Conservation (phyloP, 192 early-diverging fungal genomes). For the Mortierella antarctica region DNA sequence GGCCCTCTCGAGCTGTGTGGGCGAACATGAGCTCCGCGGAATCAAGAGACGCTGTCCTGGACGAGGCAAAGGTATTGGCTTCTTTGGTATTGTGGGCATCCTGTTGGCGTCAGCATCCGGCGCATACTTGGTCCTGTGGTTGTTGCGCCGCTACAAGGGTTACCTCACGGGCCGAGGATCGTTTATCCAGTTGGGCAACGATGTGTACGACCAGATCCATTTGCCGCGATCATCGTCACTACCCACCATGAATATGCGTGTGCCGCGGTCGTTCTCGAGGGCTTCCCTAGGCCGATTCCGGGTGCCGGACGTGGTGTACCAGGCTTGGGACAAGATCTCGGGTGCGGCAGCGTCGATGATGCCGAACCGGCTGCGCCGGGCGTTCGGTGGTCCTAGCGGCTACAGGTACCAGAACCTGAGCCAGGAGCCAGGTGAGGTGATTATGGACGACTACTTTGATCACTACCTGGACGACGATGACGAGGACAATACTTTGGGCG, state of each 20-base stretch:
- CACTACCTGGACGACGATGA: conserved; percentile 53
- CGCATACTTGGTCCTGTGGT: conserved; percentile 19
- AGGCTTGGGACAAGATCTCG: conserved; percentile 37
- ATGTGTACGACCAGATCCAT: conserved; percentile 41
- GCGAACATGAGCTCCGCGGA: conserved; percentile 69
- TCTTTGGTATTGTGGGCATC: conserved; percentile 46
- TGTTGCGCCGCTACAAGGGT: conserved; percentile 21
- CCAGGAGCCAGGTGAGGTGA: conserved; percentile 49
- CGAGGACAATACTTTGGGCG: conserved; percentile 10
- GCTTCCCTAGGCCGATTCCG: conserved; percentile 19
- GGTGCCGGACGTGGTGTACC: conserved; percentile 30
- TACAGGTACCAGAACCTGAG: conserved; percentile 50
- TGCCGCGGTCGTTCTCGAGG: conserved; percentile 32
- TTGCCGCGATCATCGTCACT: conserved; percentile 41
- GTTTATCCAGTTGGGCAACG: conserved; percentile 39
- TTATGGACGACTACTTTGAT: conserved; percentile 56
- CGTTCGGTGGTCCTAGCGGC: conserved; percentile 19
- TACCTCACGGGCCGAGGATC: conserved; percentile 11
- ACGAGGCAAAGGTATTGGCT: conserved; percentile 46
- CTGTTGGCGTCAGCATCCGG: conserved; percentile 23
- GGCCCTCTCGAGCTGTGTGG: conserved; percentile 83
- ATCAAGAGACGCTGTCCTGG: conserved; percentile 77
- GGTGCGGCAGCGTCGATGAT: neutral
- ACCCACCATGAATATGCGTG: conserved; percentile 33
- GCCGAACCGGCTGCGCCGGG: conserved; percentile 14